phyloP scores from a whole-genome alignment of 257 asterid species.

The Anisodus acutangulus region DNA sequence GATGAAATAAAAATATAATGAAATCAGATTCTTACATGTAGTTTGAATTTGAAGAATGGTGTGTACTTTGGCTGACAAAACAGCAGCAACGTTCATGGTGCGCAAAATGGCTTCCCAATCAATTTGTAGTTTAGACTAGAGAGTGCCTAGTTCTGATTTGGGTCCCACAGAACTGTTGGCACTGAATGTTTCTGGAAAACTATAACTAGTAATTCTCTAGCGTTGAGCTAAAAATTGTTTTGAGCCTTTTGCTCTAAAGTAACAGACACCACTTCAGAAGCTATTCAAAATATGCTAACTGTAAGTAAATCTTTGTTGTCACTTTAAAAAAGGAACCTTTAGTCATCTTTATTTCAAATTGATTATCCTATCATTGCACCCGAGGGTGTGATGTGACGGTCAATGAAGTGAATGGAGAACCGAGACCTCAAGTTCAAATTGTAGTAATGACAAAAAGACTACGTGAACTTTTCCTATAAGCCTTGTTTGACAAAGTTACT shows the following conservation, averaged over 20 bases:
- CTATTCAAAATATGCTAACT: neutral
- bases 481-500: too few species aligned
- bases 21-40: neutral
- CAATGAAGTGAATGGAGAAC: too few species aligned
- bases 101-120: neutral
- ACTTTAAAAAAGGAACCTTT: too few species aligned
- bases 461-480: too few species aligned
- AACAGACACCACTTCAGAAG: neutral
- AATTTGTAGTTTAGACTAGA: neutral
- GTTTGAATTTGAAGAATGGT: neutral
- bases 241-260: neutral
- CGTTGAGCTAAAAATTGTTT: neutral
- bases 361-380: too few species aligned
- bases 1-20: neutral
- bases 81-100: neutral
- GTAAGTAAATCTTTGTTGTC: neutral
- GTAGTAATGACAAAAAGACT: too few species aligned
- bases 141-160: neutral
- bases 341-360: neutral
- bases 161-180: neutral
- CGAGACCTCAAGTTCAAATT: too few species aligned
- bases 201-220: neutral
- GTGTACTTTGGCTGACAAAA: neutral
- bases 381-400: too few species aligned
- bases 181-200: neutral